Base-by-base conservation (phyloP, 177 flowering plant species). In the Telopea speciosissima region DNA sequence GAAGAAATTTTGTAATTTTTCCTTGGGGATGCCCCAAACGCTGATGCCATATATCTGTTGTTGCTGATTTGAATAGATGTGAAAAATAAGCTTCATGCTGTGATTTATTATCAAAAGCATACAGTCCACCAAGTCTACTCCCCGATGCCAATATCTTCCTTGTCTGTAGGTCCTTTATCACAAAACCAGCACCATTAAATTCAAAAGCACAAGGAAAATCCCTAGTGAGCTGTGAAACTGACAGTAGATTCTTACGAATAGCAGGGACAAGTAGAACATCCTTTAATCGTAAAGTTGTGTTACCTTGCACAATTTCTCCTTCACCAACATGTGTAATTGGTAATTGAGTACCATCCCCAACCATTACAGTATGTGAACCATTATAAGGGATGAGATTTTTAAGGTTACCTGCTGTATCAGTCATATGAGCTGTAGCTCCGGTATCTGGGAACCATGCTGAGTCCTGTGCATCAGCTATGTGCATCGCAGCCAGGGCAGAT, bases 221-320 rank as follows among this genome's bases (percentile, higher is more conserved):
- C 7, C 8, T 3, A 9, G 74, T 72, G n/a, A 72, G 59, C n/a
- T 72, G 56, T 22, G 63, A 65, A 36, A 72, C 24, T n/a, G 74
- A 72, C 0, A 72, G 8, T n/a, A 71, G 54, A 17, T 17, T 63
- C 31, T 64, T 71, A 40, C 56, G 56, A 0, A 72, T 66, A 10
- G 26, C 24, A 9, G 25, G 70, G 28, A 56, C 70, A 0, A 68
- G 24, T 3, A 58, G 45, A 24, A 52, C 63, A 68, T 68, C 25
- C 31, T 9, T 58, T 25, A 25, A n/a, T 17, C 63, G 49, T 44
- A 44, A 9, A 44, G 49, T 44, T 2, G 49, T 44, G 14, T 3
- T 44, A 1, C 49, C 49, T 44, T 44, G 6, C 7, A 44, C 49
- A 44, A 44, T 44, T 8, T 44, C 25, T 45, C 62, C 74, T 23